Percentiles rank a stretch among this genome's conserved stretches.
Evolutionary conservation across 176 grass and related monocot species (phyloP).

Genomic region (Echinochloa phyllopogon): DNA sequence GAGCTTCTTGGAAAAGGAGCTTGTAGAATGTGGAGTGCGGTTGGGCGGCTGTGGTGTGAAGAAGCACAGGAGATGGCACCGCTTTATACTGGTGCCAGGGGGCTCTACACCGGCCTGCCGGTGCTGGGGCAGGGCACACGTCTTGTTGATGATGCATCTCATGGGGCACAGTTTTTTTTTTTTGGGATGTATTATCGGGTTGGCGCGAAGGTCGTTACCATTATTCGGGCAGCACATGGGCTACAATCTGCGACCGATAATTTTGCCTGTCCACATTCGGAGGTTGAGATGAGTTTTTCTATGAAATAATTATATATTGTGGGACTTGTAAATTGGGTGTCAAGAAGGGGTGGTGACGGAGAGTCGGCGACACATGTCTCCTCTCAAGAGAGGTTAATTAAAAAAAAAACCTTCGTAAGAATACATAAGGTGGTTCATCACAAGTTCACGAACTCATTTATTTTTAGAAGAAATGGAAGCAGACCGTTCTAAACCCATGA

Average conservation of each 20-base stretch:
- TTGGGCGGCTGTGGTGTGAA: neutral
- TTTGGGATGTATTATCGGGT: neutral
- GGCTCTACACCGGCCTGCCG: neutral
- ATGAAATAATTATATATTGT: neutral
- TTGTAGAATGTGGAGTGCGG: neutral
- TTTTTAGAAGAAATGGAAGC: too few relatives aligned
- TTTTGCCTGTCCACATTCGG: neutral
- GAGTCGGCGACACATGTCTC: too few relatives aligned
- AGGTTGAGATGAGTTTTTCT: neutral
- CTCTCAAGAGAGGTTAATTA: too few relatives aligned
- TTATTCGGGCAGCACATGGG: slow-evolving; percentile 19
- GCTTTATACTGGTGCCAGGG: slow-evolving; percentile 20
- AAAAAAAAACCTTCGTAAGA: too few relatives aligned
- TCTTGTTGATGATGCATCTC: neutral
- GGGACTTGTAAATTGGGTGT: neutral
- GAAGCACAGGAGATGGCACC: neutral
- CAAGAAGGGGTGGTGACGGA: neutral
- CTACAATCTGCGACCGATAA: neutral
- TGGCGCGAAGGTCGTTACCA: neutral
- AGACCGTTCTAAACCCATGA: too few relatives aligned
- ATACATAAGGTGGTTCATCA: too few relatives aligned
- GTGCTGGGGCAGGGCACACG: neutral
- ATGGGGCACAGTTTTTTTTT: neutral
- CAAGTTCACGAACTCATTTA: too few relatives aligned
- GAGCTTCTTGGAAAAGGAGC: too few relatives aligned